Base-by-base conservation (phyloP, 345 rosid genomes). In the Limnanthes douglasii region DNA sequence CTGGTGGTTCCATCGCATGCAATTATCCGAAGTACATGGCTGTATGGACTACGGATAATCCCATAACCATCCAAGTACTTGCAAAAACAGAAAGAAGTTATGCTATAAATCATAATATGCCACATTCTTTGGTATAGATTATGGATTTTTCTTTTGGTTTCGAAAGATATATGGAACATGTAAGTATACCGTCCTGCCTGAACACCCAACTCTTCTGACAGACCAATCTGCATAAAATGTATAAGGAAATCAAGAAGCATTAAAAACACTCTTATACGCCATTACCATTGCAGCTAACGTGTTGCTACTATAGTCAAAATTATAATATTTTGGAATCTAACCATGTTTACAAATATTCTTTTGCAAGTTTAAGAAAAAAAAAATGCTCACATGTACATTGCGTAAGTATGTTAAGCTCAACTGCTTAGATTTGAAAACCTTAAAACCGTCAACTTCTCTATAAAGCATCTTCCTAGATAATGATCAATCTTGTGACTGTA, bases 61-160 rank as follows among this genome's bases (percentile, higher is more conserved):
- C 90, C 86, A 65, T 82, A 78, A 46, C 85, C 90, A 41, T 77
- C 78, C 71, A 62, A 71, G 55, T 71, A 73, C 61, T 85, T 81
- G 59, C 31, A 17, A 3, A 39, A 43, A n/a, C n/a, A n/a, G n/a
- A 29, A 41, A 25, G 22, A 25, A 4, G 9, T 29, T 20, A n/a
- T 21, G 15, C 15, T 5, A 29, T 24, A 25, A 31, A 17, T 21
- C 15, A 43, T 25, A 31, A 22, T 52, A 41, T 34, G 21, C 17
- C 30, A 15, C 30, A 21, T n/a, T 25, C 35, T 31, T 13, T 3
- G 15, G n/a, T n/a, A n/a, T n/a, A n/a, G n/a, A 39, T 26, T 12
- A 28, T 35, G 21, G 34, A 29, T 20, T 48, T 22, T 21, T 45
- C 50, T 39, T 33, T 15, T 11, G 37, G 13, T 21, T 15, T n/a